A percentile compares a stretch with the other conserved stretches of the same genome.
Conservation (phyloP, 805 yeast species). For the Pichia kluyveri region DNA sequence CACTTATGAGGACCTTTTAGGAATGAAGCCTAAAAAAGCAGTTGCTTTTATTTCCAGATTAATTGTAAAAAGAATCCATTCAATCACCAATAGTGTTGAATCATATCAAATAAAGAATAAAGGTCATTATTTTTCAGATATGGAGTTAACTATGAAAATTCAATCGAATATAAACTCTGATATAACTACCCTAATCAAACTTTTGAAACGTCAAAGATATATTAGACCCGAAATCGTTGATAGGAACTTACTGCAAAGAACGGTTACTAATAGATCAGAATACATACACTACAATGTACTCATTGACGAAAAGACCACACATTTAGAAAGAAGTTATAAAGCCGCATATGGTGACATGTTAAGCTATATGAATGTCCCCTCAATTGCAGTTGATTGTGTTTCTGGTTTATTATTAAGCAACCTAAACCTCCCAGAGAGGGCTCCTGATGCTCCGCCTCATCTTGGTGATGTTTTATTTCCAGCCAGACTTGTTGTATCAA, state of each 20-base stretch:
- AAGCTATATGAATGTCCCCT: conserved; percentile 59
- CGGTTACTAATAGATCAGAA: neutral
- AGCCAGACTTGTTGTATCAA: conserved; percentile 82
- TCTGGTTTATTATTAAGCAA: conserved; percentile 77
- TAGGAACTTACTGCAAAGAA: neutral
- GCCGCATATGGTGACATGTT: conserved; percentile 42
- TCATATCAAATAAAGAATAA: neutral
- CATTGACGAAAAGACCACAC: neutral
- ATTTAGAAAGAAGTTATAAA: conserved; percentile 2
- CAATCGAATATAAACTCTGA: conserved; percentile 1
- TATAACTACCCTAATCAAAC: neutral
- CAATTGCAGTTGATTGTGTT: conserved; percentile 65
- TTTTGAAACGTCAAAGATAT: conserved; percentile 3
- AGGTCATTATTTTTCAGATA: neutral
- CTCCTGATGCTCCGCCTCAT: conserved; percentile 67
- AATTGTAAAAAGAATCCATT: conserved; percentile 3
- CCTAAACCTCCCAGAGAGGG: conserved; percentile 75
- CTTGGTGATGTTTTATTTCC: conserved; percentile 85
- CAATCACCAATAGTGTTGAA: neutral
- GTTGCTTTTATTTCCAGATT: neutral
- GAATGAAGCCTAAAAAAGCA: conserved; percentile 6
- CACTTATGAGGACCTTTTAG: neutral
- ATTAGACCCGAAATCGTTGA: neutral
- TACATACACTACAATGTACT: neutral
- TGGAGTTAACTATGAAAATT: neutral